Percentiles rank a stretch among this genome's conserved stretches.
phyloP scores from a whole-genome alignment of 2,329 filamentous ascomycete species.

The Colletotrichum kahawae region DNA sequence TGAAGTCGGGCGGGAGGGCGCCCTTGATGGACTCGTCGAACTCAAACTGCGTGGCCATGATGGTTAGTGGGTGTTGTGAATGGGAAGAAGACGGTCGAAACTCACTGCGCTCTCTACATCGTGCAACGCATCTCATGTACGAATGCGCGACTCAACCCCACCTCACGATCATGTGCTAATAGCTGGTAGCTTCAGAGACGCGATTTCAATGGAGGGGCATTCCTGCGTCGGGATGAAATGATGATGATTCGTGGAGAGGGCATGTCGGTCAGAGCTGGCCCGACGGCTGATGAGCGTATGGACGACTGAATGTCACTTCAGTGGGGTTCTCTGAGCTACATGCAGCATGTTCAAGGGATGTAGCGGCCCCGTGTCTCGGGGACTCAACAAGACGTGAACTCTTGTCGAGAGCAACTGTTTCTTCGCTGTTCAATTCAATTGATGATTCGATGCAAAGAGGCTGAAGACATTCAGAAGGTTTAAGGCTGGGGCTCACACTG shows the following conservation, averaged over 20 bases:
- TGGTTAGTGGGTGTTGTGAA: not conserved
- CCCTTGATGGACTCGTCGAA: constrained; percentile 31
- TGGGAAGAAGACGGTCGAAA: not conserved
- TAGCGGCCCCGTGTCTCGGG: not conserved
- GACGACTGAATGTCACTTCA: not conserved
- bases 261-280: constrained; percentile 2
- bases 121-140: not conserved
- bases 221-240: constrained; percentile 6
- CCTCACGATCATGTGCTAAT: not conserved
- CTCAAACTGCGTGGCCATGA: constrained; percentile 23
- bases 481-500: not conserved
- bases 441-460: not conserved
- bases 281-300: not conserved
- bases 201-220: not conserved
- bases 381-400: not conserved
- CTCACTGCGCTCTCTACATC: not conserved
- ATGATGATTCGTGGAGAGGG: constrained; percentile 5
- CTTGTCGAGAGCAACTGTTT: fast-evolving
- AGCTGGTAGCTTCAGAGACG: not conserved
- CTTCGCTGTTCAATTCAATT: fast-evolving
- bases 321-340: not conserved
- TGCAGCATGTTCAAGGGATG: not conserved
- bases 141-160: not conserved
- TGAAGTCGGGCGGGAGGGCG: constrained; percentile 37
- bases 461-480: not conserved